Base-by-base conservation (phyloP, 768 basidiomycete genomes). In the Russula ochroleuca region DNA sequence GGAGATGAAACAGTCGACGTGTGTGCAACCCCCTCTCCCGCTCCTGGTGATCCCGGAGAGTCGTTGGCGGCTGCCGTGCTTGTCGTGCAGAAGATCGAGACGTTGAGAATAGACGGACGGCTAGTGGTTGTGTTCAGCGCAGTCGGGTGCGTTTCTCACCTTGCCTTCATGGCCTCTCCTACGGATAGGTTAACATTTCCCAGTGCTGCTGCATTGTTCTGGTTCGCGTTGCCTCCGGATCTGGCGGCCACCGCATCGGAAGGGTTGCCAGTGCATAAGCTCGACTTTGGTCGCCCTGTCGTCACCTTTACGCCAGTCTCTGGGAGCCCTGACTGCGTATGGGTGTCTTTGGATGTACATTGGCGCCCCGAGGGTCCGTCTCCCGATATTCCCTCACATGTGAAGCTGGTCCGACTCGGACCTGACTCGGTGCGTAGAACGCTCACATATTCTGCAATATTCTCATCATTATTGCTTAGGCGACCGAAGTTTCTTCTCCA, bases 191-290 rank as follows among this genome's bases (percentile, higher is more conserved):
- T 33, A 57, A 23, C 47, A 51, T 59, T 28, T 63, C 19, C n/a
- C 15, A 92, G 91, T 21, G 82, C 84, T 3, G 85, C 86, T 1
- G 88, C 90, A 0, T 69, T 93, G 11, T 92, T 91, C 72, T 77
- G 74, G 54, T 77, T 76, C 73, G 71, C 67, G 62, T 75, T 70
- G 52, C 71, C 72, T 0, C 54, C 63, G 23, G 55, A 53, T 17
- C 60, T 60, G 17, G 43, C 41, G 0, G 25, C 38, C 1, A 19
- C 47, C 6, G 57, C 31, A 21, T 37, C 59, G 25, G 66, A 55
- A 54, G 53, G 8, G 38, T 5, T 35, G 9, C 13, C 40, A 6
- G 43, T 65, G 49, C 72, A 72, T 17, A 69, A 75, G 25, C 72
- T 83, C 31, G 81, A 87, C 69, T 79, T 90, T 55, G 75, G 75